Conservation (phyloP, 371 early-diverging fungal genomes). For the Haplosporangium sp. region DNA sequence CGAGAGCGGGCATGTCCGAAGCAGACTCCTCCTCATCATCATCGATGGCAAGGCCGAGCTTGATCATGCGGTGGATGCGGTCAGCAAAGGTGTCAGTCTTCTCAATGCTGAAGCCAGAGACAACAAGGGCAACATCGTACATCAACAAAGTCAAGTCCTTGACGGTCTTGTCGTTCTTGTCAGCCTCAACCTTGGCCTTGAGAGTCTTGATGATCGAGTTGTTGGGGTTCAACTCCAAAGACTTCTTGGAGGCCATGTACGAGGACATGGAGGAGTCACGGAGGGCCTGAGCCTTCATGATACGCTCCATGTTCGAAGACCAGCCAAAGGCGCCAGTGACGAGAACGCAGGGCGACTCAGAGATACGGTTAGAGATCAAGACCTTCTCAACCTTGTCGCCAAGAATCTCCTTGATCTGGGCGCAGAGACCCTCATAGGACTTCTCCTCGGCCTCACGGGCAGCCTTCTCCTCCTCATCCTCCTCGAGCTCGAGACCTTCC, state of each 20-base stretch:
- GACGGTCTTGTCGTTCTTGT: constrained; percentile 97
- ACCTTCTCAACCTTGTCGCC: constrained; percentile 77
- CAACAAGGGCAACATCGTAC: constrained; percentile 94
- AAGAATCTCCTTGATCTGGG: constrained; percentile 73
- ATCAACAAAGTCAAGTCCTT: constrained; percentile 95
- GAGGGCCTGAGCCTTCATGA: constrained; percentile 58
- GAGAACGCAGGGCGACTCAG: constrained; percentile 76
- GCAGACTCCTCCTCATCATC: constrained; percentile 71
- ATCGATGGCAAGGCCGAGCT: constrained; percentile 95
- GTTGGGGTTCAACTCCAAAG: constrained; percentile 89
- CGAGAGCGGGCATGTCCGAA: constrained; percentile 82
- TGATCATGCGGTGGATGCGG: constrained; percentile 98
- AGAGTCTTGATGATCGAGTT: constrained; percentile 86
- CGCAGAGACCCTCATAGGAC: constrained; percentile 71
- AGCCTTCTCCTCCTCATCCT: constrained; percentile 39
- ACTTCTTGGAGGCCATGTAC: constrained; percentile 71
- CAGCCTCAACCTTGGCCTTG: constrained; percentile 87
- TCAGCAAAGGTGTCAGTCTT: constrained; percentile 92
- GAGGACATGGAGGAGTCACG: constrained; percentile 63
- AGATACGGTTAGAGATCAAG: constrained; percentile 73
- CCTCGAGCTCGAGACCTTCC: constrained; percentile 29
- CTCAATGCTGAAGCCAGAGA: constrained; percentile 97
- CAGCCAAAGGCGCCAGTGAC: constrained; percentile 75
- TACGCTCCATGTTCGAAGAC: constrained; percentile 76
- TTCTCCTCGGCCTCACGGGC: constrained; percentile 67